Conservation (phyloP, 2,329 filamentous ascomycete species). For the Epichloe sp. region DNA sequence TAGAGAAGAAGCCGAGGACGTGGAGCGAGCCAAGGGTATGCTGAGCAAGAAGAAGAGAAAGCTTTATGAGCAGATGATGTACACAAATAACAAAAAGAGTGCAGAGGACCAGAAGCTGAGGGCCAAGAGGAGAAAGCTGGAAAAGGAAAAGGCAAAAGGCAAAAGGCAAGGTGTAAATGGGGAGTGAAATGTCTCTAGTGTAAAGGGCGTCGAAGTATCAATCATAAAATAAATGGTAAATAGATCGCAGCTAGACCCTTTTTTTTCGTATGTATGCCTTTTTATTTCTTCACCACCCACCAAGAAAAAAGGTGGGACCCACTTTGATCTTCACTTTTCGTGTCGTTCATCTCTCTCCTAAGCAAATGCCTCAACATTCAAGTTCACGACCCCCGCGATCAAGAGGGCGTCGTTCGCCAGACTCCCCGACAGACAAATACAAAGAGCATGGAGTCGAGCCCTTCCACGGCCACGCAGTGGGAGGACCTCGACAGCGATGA, state of each 20-base stretch:
- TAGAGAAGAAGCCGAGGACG: conserved; percentile 68
- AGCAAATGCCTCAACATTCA: too few species aligned
- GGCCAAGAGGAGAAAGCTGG: conserved; percentile 80
- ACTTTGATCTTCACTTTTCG: neutral
- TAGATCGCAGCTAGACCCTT: too few species aligned
- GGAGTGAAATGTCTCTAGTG: too few species aligned
- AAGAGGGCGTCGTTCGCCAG: too few species aligned
- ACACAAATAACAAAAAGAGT: conserved; percentile 87
- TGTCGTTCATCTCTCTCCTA: too few species aligned
- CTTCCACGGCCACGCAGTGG: conserved; percentile 15
- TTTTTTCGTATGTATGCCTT: too few species aligned
- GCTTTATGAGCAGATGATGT: conserved; percentile 93
- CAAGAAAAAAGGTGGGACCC: neutral
- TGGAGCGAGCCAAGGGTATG: conserved; percentile 95
- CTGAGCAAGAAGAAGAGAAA: conserved; percentile 96
- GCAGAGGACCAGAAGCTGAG: conserved; percentile 78
- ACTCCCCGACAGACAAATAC: neutral
- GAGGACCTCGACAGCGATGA: conserved; percentile 32
- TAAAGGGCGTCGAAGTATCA: too few species aligned
- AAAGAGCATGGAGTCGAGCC: neutral
- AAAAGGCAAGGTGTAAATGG: conserved; percentile 25
- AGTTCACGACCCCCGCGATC: too few species aligned
- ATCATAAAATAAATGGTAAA: neutral
- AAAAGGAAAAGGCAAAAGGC: conserved; percentile 44
- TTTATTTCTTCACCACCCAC: neutral